phyloP scores from a whole-genome alignment of 257 asterid species.

The Fraxinus quadrangulata region DNA sequence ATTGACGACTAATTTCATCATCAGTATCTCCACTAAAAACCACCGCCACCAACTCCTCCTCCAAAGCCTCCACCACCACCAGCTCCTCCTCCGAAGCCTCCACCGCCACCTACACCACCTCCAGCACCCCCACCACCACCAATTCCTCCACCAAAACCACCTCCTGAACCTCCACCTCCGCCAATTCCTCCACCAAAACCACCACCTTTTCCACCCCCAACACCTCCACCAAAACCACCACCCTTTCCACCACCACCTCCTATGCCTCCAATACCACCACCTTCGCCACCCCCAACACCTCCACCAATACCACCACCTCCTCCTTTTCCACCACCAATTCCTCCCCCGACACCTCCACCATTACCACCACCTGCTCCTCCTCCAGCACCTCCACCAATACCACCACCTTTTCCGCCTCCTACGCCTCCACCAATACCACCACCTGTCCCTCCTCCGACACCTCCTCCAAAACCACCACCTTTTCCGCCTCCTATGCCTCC shows the following conservation, averaged over 20 bases:
- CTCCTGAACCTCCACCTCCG: not conserved
- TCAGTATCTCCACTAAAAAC: conserved; percentile 16
- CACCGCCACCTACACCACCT: conserved; percentile 18
- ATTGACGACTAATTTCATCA: not conserved
- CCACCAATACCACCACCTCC: not conserved
- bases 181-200: not conserved
- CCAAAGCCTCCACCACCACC: conserved; percentile 7
- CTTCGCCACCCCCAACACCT: not conserved
- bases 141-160: conserved; percentile 1
- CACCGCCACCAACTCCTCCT: conserved; percentile 16
- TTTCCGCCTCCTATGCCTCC: not conserved
- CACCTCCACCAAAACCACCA: conserved; percentile 25
- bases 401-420: not conserved
- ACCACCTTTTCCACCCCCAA: conserved; percentile 18
- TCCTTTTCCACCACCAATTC: not conserved
- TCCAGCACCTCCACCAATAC: not conserved
- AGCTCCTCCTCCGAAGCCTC: not conserved
- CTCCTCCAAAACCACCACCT: too few species aligned
- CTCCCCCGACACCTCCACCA: not conserved
- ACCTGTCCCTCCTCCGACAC: not conserved
- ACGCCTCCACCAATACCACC: not conserved
- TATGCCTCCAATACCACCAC: not conserved
- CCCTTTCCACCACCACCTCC: not conserved
- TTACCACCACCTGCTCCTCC: not conserved
- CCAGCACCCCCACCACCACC: not conserved